These are phyloP conservation scores for Lachnellula willkommii DNA, from an alignment of 2,329 filamentous ascomycete genomes.

Conservation along the genomic window DNA sequence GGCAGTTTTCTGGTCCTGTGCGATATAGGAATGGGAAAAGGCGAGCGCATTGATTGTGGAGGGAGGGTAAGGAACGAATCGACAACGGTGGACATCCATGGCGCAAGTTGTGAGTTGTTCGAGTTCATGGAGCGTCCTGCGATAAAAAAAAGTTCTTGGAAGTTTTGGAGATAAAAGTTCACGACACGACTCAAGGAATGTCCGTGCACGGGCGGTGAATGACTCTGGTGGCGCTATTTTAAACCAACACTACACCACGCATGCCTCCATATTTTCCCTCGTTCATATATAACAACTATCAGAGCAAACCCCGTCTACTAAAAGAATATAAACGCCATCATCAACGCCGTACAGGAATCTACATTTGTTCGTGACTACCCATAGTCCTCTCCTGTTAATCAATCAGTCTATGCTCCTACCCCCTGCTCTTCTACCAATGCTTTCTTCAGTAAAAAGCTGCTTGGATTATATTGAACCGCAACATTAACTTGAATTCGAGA, in stretches of 20 bases:
- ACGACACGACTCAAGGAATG: background rate
- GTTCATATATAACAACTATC: background rate
- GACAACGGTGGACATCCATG: conserved; percentile 97
- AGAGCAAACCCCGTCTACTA: too few relatives aligned
- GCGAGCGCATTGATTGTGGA: conserved; percentile 91
- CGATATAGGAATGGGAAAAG: conserved; percentile 70
- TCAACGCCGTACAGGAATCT: too few relatives aligned
- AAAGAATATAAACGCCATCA: too few relatives aligned
- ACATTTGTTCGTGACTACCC: too few relatives aligned
- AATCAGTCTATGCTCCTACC: too few relatives aligned
- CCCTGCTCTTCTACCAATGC: too few relatives aligned
- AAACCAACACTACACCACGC: background rate
- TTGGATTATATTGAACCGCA: too few relatives aligned
- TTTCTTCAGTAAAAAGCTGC: too few relatives aligned
- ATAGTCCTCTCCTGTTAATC: too few relatives aligned
- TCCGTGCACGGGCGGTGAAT: conserved; percentile 2
- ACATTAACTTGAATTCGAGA: too few relatives aligned
- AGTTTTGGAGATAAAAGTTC: conserved; percentile 3
- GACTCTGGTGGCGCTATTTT: background rate
- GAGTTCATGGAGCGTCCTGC: background rate
- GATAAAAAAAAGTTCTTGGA: conserved; percentile 4
- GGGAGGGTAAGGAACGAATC: conserved; percentile 88
- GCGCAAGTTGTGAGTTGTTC: conserved; percentile 6
- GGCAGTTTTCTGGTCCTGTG: conserved; percentile 47
- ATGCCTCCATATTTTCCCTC: background rate